Evolutionary conservation across 2,329 filamentous ascomycete species (phyloP), one percentile per base, ranked within the genome.

Genomic region (Arachnomyces sp.): DNA sequence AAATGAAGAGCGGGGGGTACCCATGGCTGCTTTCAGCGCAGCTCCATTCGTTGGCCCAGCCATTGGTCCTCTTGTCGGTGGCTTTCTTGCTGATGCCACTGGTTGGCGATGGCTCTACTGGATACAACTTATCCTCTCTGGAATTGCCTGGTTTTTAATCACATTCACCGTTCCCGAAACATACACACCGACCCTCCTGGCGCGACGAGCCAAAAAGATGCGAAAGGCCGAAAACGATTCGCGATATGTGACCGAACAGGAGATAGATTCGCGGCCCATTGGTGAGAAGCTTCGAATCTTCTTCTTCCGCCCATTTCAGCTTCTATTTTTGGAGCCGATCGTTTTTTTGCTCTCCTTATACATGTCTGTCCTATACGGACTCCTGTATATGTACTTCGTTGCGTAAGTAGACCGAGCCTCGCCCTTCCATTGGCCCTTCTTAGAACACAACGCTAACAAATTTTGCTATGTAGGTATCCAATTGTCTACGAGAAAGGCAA

Each of bases 101-200:
- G 81, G 81, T 29, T 92, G 86, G 86, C 69, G 85, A 49, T 92
- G 84, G 84, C 69, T 92, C 0, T 92, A 92, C 67, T 90, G 84
- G 82, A 76, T 94, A 50, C 85, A 90, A 55, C 68, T 92, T 8
- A 93, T 94, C 54, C 57, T 92, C 9, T 70, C 82, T 17, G 79
- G 71, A 11, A 57, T 81, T 36, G 75, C 82, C 50, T 92, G 82
- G 77, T 44, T 82, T 13, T 58, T 90, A 44, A 88, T 92, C 60
- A 82, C 81, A 20, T 89, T 93, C 63, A 92, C 85, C n/a, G 81
- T 94, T 0, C 85, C 86, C 1, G 88, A 94, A 62, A 94, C 88
- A 0, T 94, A 92, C 58, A 81, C 86, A 0, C 86, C 88, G 0
- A 83, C 78, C 0, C 79, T 94, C 37, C 75, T 95, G 12, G 74